Evolutionary conservation across 108 stramenopile genomes (phyloP).

Genomic region (Conticribra weissflogii): DNA sequence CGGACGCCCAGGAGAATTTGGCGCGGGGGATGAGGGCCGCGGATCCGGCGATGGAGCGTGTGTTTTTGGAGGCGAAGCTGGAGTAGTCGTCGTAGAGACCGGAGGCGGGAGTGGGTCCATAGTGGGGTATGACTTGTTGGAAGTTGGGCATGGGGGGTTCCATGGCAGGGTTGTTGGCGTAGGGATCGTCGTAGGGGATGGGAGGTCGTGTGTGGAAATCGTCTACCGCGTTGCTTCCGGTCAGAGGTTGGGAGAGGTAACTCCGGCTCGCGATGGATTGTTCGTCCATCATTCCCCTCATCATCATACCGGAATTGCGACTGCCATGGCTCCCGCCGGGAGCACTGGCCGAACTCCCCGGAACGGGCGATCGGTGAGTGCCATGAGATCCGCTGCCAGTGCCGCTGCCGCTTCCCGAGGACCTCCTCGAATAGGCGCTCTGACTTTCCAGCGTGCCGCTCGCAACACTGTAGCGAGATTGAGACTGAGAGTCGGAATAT

Average conservation of each 20-base stretch:
- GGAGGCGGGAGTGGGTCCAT: too few relatives aligned
- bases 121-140: not conserved
- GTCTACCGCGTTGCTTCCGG: not conserved
- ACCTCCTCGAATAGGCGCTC: not conserved
- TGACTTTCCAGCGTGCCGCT: too few relatives aligned
- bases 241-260: not conserved
- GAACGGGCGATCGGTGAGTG: not conserved
- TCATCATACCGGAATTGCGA: not conserved
- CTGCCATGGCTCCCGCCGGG: slow-evolving; percentile 10
- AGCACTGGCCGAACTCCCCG: slow-evolving; percentile 12
- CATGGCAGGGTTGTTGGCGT: too few relatives aligned
- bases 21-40: slow-evolving; percentile 34
- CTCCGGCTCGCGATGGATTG: not conserved
- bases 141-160: not conserved
- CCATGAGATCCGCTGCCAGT: slow-evolving; percentile 1
- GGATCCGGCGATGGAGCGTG: not conserved
- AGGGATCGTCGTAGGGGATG: not conserved
- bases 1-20: slow-evolving; percentile 45
- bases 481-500: not conserved
- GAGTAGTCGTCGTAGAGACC: not conserved
- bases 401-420: not conserved
- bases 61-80: not conserved
- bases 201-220: not conserved
- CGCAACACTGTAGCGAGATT: too few relatives aligned
- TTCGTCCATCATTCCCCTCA: not conserved